Percentiles rank a stretch among this genome's conserved stretches.
Evolutionary conservation across 805 yeast genomes (phyloP).

Genomic region (Wickerhamomyces tratensis): DNA sequence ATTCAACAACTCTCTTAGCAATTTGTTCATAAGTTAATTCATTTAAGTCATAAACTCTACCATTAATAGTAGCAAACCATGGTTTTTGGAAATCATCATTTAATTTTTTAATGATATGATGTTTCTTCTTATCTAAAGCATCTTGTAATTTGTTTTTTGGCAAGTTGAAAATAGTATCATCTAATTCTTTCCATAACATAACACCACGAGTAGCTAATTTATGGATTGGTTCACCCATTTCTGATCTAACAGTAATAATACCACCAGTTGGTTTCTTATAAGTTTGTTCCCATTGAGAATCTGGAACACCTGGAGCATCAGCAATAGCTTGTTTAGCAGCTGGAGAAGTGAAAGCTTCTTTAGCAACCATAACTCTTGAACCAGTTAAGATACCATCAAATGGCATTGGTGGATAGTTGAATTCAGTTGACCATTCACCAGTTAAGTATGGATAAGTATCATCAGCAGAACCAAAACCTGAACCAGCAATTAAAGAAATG

Average conservation of each 20-base stretch:
- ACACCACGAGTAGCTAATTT: slow-evolving; percentile 98
- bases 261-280: slow-evolving; percentile 97
- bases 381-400: slow-evolving; percentile 96
- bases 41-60: slow-evolving; percentile 81
- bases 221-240: slow-evolving; percentile 99
- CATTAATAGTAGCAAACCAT: slow-evolving; percentile 76
- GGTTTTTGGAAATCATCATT: slow-evolving; percentile 97
- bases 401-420: slow-evolving; percentile 96
- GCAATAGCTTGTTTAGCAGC: slow-evolving; percentile 92
- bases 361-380: slow-evolving; percentile 94
- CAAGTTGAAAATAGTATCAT: slow-evolving; percentile 81
- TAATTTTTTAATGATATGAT: slow-evolving; percentile 73
- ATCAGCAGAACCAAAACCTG: slow-evolving; percentile 95
- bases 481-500: slow-evolving; percentile 90
- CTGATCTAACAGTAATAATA: slow-evolving; percentile 89
- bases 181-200: slow-evolving; percentile 93
- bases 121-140: slow-evolving; percentile 74
- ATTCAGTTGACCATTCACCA: slow-evolving; percentile 89
- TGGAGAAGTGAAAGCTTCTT: slow-evolving; percentile 89
- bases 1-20: slow-evolving; percentile 76
- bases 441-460: slow-evolving; percentile 97
- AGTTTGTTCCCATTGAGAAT: slow-evolving; percentile 84
- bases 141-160: slow-evolving; percentile 84
- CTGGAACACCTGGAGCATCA: slow-evolving; percentile 83
- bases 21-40: slow-evolving; percentile 96